Conservation (phyloP, 1,284 basidiomycete species). For the Ganoderma sp. region DNA sequence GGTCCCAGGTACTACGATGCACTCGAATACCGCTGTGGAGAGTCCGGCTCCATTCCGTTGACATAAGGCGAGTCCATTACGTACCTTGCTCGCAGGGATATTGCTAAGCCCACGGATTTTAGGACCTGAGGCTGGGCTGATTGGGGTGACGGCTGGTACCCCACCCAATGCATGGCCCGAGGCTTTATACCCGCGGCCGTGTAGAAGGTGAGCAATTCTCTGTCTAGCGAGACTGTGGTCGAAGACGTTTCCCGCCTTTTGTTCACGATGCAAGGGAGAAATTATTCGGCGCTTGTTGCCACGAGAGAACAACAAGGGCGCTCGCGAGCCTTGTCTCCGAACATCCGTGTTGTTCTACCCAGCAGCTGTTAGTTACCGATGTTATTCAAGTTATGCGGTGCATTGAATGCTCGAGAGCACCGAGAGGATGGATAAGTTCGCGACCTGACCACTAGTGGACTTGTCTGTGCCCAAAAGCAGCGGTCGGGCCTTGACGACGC, state of each 20-base stretch:
- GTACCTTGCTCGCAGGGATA: too few species aligned
- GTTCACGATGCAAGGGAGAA: not conserved
- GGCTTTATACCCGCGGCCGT: too few species aligned
- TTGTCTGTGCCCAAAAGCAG: not conserved
- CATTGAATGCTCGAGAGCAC: not conserved
- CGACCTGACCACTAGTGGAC: not conserved
- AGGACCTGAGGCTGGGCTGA: too few species aligned
- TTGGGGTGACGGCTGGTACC: too few species aligned
- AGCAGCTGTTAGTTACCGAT: not conserved
- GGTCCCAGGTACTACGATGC: too few species aligned
- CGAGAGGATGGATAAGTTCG: not conserved
- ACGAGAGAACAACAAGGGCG: slow-evolving; percentile 1
- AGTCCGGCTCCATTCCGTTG: too few species aligned
- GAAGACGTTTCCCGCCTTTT: not conserved
- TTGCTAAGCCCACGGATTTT: too few species aligned
- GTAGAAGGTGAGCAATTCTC: too few species aligned
- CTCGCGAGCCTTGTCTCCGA: not conserved
- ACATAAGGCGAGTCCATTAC: not conserved
- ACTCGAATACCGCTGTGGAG: too few species aligned
- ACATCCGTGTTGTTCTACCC: not conserved
- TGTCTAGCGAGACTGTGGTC: not conserved
- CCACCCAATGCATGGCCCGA: too few species aligned
- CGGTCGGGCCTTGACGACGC: not conserved
- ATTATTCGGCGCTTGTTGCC: not conserved
- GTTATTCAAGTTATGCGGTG: not conserved